Evolutionary conservation across 805 yeast genomes (phyloP).

Genomic region (Sugiyamaella qingdaonensis): DNA sequence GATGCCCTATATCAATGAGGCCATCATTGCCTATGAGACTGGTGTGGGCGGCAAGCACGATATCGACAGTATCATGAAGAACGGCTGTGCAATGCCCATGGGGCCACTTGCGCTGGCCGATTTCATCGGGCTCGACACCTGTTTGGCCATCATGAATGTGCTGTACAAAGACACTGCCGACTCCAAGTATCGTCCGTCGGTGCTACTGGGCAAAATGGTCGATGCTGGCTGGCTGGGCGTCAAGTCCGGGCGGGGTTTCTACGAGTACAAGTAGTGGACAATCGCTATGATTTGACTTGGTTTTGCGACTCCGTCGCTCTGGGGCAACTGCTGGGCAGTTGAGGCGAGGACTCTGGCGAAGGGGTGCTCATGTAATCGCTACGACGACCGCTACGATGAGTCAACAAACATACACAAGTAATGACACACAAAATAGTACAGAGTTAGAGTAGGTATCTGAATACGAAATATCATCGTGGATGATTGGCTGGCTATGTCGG

Average conservation of each 20-base stretch:
- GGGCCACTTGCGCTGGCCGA: constrained; percentile 43
- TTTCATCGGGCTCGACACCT: constrained; percentile 42
- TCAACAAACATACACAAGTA: background rate
- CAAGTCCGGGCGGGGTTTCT: constrained; percentile 41
- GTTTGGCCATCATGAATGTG: constrained; percentile 40
- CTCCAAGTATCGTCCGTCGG: constrained; percentile 40
- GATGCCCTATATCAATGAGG: constrained; percentile 43
- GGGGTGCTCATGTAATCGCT: too few relatives aligned
- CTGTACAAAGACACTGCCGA: constrained; percentile 38
- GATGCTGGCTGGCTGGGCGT: constrained; percentile 42
- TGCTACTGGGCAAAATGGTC: constrained; percentile 35
- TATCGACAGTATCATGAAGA: constrained; percentile 42
- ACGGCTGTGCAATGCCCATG: constrained; percentile 46
- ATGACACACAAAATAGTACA: constrained; percentile 5
- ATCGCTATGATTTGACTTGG: background rate
- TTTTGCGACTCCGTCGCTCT: too few relatives aligned
- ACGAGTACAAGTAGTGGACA: constrained; percentile 29
- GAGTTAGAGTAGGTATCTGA: background rate
- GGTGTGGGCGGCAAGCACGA: constrained; percentile 40
- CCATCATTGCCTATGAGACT: constrained; percentile 37
- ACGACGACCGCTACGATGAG: background rate
- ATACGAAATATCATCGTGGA: background rate
- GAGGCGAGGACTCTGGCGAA: too few relatives aligned
- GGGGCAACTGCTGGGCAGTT: too few relatives aligned
- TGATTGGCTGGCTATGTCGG: too few relatives aligned